phyloP scores from a whole-genome alignment of 1,284 basidiomycete species.

The Agroathelia rolfsii region DNA sequence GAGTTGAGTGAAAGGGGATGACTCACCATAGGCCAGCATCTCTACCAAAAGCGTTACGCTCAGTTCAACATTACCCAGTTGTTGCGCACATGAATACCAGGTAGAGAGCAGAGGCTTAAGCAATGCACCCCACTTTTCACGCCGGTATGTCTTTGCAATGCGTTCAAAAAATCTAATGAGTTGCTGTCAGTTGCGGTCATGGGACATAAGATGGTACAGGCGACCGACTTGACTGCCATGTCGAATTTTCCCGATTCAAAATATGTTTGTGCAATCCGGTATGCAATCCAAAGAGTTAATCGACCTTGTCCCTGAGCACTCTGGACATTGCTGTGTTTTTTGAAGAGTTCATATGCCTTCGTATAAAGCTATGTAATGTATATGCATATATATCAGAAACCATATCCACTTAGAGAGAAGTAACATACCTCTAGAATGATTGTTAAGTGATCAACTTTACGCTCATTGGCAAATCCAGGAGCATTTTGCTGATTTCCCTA shows the following conservation, averaged over 20 bases:
- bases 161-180: conserved; percentile 73
- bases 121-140: conserved; percentile 69
- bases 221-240: conserved; percentile 64
- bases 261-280: conserved; percentile 79
- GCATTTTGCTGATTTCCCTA: conserved; percentile 18
- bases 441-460: conserved; percentile 78
- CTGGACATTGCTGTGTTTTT: conserved; percentile 42
- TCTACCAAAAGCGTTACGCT: conserved; percentile 70
- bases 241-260: conserved; percentile 68
- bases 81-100: conserved; percentile 75
- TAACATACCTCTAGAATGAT: conserved; percentile 67
- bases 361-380: conserved; percentile 63
- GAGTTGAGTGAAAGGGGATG: conserved; percentile 4
- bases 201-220: neutral
- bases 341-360: conserved; percentile 85
- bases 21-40: conserved; percentile 65
- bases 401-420: neutral
- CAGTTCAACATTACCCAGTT: conserved; percentile 64
- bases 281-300: conserved; percentile 77
- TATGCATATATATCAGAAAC: neutral
- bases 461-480: conserved; percentile 74
- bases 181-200: conserved; percentile 1
- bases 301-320: conserved; percentile 47
- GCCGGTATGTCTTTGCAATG: conserved; percentile 76
- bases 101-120: conserved; percentile 61